Evolutionary conservation across 352 stramenopile genomes (phyloP).

Genomic region (Phytophthora parvispora): DNA sequence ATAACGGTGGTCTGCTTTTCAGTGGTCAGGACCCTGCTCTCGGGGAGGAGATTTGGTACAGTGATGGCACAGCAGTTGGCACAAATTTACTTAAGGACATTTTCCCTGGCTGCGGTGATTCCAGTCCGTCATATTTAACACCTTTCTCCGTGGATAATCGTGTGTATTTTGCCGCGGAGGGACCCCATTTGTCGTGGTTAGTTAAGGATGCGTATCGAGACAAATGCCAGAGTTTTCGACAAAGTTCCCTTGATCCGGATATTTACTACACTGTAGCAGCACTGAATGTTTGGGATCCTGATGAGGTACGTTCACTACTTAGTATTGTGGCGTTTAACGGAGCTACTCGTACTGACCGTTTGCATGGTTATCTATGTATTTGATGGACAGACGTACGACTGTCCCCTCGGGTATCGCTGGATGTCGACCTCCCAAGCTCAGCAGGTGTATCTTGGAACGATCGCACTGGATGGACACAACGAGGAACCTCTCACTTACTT

Average conservation of each 20-base stretch:
- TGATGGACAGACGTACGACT: slow-evolving; percentile 80
- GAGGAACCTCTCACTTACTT: slow-evolving; percentile 78
- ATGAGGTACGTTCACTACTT: slow-evolving; percentile 39
- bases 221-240: slow-evolving; percentile 75
- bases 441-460: slow-evolving; percentile 48
- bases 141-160: slow-evolving; percentile 63
- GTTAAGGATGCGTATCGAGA: slow-evolving; percentile 54
- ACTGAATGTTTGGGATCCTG: slow-evolving; percentile 66
- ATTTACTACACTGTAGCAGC: slow-evolving; percentile 83
- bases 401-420: slow-evolving; percentile 84
- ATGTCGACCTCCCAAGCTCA: slow-evolving; percentile 82
- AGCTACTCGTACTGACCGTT: neutral
- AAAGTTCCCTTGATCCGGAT: slow-evolving; percentile 57
- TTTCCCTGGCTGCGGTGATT: slow-evolving; percentile 37
- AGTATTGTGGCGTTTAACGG: neutral
- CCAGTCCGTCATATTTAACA: slow-evolving; percentile 47
- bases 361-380: neutral
- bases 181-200: slow-evolving; percentile 75
- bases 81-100: slow-evolving; percentile 83
- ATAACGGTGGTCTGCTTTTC: slow-evolving; percentile 42
- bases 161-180: slow-evolving; percentile 88
- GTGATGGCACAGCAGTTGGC: slow-evolving; percentile 68
- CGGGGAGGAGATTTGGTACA: slow-evolving; percentile 83
- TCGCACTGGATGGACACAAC: slow-evolving; percentile 28
- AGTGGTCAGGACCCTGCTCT: slow-evolving; percentile 18